Percentiles rank a stretch among this genome's conserved stretches.
Evolutionary conservation across 2,329 filamentous ascomycete species (phyloP).

Genomic region (Penicillium palitans): DNA sequence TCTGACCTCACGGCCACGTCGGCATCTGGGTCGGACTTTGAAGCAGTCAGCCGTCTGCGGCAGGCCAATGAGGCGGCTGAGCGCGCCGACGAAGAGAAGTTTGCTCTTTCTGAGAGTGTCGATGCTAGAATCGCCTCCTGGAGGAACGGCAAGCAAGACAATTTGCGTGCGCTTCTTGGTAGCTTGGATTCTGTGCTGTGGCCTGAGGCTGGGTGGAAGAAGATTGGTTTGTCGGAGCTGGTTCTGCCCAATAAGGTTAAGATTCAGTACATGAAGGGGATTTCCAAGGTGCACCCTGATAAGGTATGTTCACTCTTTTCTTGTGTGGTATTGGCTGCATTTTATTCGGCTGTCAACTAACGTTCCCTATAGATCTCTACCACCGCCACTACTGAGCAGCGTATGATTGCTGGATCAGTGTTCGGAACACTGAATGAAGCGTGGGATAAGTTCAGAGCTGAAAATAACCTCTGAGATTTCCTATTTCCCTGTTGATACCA

Average conservation of each 20-base stretch:
- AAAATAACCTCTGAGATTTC: slow-evolving; percentile 55
- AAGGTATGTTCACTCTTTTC: slow-evolving; percentile 66
- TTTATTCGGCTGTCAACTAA: slow-evolving; percentile 12
- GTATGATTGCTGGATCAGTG: slow-evolving; percentile 65
- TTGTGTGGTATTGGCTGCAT: not conserved
- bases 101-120: slow-evolving; percentile 81
- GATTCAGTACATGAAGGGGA: slow-evolving; percentile 98
- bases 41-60: slow-evolving; percentile 78
- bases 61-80: slow-evolving; percentile 84
- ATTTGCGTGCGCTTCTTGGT: slow-evolving; percentile 80
- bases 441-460: slow-evolving; percentile 67
- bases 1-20: slow-evolving; percentile 41
- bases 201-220: slow-evolving; percentile 93
- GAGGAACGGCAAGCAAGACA: slow-evolving; percentile 90
- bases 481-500: slow-evolving; percentile 8
- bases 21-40: slow-evolving; percentile 55
- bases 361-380: slow-evolving; percentile 55
- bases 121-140: slow-evolving; percentile 76
- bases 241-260: slow-evolving; percentile 95
- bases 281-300: slow-evolving; percentile 96
- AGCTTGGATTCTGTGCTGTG: slow-evolving; percentile 88
- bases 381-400: slow-evolving; percentile 65
- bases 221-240: slow-evolving; percentile 89
- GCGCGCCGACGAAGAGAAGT: slow-evolving; percentile 86
- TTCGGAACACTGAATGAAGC: slow-evolving; percentile 67